phyloP scores from a whole-genome alignment of 1,284 basidiomycete genomes.

The Ceratobasidium sp. region DNA sequence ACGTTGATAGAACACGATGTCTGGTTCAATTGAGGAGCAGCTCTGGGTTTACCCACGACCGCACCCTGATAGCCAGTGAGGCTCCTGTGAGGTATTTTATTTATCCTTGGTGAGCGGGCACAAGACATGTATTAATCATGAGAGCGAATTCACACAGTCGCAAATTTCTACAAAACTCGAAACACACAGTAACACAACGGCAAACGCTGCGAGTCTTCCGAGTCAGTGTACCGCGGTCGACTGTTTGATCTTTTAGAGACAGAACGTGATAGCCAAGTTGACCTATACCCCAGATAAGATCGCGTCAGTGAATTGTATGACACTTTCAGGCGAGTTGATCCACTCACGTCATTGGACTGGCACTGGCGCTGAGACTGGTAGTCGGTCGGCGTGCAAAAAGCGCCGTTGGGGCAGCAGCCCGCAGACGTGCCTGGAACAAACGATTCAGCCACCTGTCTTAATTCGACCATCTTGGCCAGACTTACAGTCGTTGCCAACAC shows the following conservation, averaged over 20 bases:
- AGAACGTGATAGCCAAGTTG: conserved; percentile 47
- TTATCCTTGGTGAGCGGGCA: neutral
- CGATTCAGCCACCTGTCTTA: neutral
- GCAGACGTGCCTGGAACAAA: conserved; percentile 42
- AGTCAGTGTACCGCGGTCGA: neutral
- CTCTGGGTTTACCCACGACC: no score
- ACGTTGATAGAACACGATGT: no score
- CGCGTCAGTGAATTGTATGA: neutral
- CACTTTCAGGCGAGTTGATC: no score
- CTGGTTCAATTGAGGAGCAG: no score
- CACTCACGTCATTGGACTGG: conserved; percentile 53
- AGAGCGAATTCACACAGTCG: neutral
- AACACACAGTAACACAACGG: neutral
- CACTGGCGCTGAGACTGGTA: conserved; percentile 55
- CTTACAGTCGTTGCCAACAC: conserved; percentile 54
- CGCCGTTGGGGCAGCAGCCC: conserved; percentile 50
- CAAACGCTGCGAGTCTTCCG: neutral
- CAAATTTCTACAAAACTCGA: neutral
- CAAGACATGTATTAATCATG: neutral
- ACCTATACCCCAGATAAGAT: conserved; percentile 40
- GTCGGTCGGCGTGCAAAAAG: conserved; percentile 52
- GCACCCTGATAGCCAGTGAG: no score
- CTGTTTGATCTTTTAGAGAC: conserved; percentile 5
- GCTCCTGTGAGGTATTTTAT: no score
- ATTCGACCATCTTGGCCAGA: conserved; percentile 44